Base-by-base conservation (phyloP, 148 eudicot species). In the Pouteria glomerata region DNA sequence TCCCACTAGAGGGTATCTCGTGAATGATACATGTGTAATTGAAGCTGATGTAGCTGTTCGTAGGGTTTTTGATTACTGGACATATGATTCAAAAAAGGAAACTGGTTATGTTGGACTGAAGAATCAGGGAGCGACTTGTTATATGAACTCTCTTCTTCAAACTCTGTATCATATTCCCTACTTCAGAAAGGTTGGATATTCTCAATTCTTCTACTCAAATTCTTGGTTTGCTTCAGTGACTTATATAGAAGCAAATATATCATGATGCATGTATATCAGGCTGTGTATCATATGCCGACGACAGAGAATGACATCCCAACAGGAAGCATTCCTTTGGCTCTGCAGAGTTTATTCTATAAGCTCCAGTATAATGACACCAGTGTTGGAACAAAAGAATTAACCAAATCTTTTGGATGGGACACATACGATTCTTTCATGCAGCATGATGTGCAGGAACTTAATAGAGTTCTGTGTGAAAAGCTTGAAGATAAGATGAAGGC, bases 401-500 rank as follows among this genome's bases (percentile, higher is more conserved):
- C 98, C 15, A 93, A 87, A 78, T 90, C 98, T 66, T 93, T 93
- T 74, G 96, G 98, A 58, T 93, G 98, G 98, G 96, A 93, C 75
- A 87, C 98, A 7, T 87, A 90, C 77, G 98, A 93, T 77, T 88
- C 98, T 63, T 93, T 93, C 80, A 87, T 90, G 98, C 96, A 93
- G 77, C 98, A 93, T 81, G 98, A 93, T 85, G 98, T 93, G 34
- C 98, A 93, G 81, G 98, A 93, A 74, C 92, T 93, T 21, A 93
- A 93, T 65, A 81, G 98, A 73, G 98, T 93, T 68, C 73, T 93
- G 60, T 86, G 90, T 73, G 98, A 93, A 76, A 90, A 93, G 76
- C 98, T 93, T 64, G 98, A 93, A 78, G 90, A 90, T 75, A 93
- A 93, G 72, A 93, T 93, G 98, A 93, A 93, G 98, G 98, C 88